These are phyloP conservation scores for Berkeleyomyces rouxiae DNA, from an alignment of 2,329 filamentous ascomycete genomes.

Conservation along the genomic window DNA sequence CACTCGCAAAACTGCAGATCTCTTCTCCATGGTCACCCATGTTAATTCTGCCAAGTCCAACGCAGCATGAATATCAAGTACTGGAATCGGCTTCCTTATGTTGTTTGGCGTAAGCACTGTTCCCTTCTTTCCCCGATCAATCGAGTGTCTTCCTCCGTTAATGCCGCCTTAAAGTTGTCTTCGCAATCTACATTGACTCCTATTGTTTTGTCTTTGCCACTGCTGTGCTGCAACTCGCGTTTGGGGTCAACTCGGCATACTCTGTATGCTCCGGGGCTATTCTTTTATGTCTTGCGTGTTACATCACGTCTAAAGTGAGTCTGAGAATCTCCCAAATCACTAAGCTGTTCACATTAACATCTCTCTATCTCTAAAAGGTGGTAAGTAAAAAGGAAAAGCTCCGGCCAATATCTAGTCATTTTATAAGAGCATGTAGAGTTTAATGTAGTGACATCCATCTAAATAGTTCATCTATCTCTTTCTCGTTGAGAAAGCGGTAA, in stretches of 20 bases:
- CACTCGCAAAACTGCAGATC: not conserved
- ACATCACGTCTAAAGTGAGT: conserved; percentile 44
- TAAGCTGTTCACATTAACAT: not conserved
- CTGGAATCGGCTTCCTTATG: conserved; percentile 21
- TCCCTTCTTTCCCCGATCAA: too few species aligned
- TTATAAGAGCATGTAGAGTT: not conserved
- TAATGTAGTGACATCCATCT: not conserved
- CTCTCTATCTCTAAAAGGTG: conserved; percentile 3
- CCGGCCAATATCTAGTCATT: not conserved
- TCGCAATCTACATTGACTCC: conserved; percentile 43
- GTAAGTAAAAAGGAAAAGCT: not conserved
- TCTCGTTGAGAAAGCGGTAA: conserved; percentile 45
- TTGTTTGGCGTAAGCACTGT: conserved; percentile 26
- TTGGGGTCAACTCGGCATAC: conserved; percentile 36
- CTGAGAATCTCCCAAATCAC: not conserved
- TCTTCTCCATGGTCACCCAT: not conserved
- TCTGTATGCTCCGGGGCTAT: conserved; percentile 40
- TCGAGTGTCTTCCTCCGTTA: conserved; percentile 6
- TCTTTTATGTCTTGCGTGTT: conserved; percentile 42
- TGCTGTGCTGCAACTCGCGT: conserved; percentile 37
- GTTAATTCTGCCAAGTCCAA: conserved; percentile 2
- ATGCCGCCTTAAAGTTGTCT: conserved; percentile 29
- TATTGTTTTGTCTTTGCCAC: conserved; percentile 42
- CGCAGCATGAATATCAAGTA: conserved; percentile 13
- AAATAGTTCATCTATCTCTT: conserved; percentile 43